Percentiles rank a stretch among this genome's conserved stretches.
These are phyloP conservation scores for Macrolepiota albuminosa DNA, from an alignment of 768 basidiomycete genomes.

Conservation along the genomic window DNA sequence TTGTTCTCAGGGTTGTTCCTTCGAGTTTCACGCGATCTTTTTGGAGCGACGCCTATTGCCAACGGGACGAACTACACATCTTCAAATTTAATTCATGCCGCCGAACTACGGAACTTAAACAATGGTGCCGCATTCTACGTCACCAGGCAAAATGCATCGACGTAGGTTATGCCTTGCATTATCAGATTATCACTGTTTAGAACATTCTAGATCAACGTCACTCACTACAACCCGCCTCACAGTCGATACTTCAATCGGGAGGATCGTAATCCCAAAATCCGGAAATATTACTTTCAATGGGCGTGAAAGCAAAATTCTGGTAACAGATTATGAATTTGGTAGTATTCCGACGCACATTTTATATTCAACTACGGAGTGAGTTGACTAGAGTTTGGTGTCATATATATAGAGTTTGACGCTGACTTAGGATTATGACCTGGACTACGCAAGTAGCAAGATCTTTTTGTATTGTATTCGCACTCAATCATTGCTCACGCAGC, in stretches of 20 bases:
- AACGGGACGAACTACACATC: slow-evolving; percentile 49
- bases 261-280: slow-evolving; percentile 30
- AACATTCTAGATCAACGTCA: slow-evolving; percentile 33
- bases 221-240: slow-evolving; percentile 38
- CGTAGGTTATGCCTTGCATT: slow-evolving; percentile 21
- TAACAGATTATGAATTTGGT: slow-evolving; percentile 46
- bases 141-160: slow-evolving; percentile 39
- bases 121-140: slow-evolving; percentile 46
- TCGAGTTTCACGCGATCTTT: slow-evolving; percentile 44
- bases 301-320: slow-evolving; percentile 44
- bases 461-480: neutral
- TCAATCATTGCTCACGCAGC: slow-evolving; percentile 17
- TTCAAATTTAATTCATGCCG: slow-evolving; percentile 36
- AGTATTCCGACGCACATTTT: slow-evolving; percentile 26
- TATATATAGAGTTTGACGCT: neutral
- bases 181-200: neutral
- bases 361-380: slow-evolving; percentile 45
- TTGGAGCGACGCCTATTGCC: slow-evolving; percentile 37
- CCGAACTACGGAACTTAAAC: slow-evolving; percentile 41
- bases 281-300: slow-evolving; percentile 39
- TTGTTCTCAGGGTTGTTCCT: slow-evolving; percentile 40
- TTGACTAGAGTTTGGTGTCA: neutral
- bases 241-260: slow-evolving; percentile 38
- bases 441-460: slow-evolving; percentile 35
- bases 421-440: slow-evolving; percentile 46